Conservation (phyloP, 805 yeast species). For the Millerozyma acaciae region DNA sequence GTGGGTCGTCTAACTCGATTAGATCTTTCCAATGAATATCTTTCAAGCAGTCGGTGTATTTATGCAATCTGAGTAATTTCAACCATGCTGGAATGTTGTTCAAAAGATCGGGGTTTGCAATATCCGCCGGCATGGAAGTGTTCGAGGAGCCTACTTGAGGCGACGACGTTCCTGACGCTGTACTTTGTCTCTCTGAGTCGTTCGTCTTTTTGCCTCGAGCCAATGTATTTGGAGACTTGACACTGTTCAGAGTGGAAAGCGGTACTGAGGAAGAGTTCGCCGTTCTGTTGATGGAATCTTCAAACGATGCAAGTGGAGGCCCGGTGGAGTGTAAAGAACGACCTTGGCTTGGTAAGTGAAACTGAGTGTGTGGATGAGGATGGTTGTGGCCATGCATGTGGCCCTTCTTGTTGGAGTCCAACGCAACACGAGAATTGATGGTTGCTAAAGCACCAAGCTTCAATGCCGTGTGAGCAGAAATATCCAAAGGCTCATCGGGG, state of each 20-base stretch:
- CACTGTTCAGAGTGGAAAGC: constrained; percentile 5
- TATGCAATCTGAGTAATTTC: constrained; percentile 83
- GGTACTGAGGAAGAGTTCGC: constrained; percentile 30
- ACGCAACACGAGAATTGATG: constrained; percentile 52
- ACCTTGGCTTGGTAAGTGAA: constrained; percentile 7
- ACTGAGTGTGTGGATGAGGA: constrained; percentile 10
- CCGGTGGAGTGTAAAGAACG: constrained; percentile 6
- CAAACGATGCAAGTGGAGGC: constrained; percentile 12
- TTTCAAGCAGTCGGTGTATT: constrained; percentile 82
- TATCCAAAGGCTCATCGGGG: constrained; percentile 22
- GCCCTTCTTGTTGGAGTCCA: constrained; percentile 38
- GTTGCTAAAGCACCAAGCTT: constrained; percentile 67
- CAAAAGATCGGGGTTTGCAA: constrained; percentile 45
- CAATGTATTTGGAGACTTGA: constrained; percentile 10
- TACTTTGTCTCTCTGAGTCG: constrained; percentile 1
- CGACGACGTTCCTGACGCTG: neutral
- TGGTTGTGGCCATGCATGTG: constrained; percentile 11
- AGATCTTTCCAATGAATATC: constrained; percentile 76
- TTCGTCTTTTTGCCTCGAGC: constrained; percentile 4
- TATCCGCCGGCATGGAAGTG: constrained; percentile 41
- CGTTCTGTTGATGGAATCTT: constrained; percentile 34
- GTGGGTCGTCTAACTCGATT: constrained; percentile 63
- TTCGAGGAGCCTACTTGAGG: constrained; percentile 4
- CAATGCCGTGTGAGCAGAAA: constrained; percentile 40
- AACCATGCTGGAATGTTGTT: constrained; percentile 89